A percentile compares a stretch with the other conserved stretches of the same genome.
phyloP scores from a whole-genome alignment of 192 early-diverging fungal genomes.

The Gonapodya sp. region DNA sequence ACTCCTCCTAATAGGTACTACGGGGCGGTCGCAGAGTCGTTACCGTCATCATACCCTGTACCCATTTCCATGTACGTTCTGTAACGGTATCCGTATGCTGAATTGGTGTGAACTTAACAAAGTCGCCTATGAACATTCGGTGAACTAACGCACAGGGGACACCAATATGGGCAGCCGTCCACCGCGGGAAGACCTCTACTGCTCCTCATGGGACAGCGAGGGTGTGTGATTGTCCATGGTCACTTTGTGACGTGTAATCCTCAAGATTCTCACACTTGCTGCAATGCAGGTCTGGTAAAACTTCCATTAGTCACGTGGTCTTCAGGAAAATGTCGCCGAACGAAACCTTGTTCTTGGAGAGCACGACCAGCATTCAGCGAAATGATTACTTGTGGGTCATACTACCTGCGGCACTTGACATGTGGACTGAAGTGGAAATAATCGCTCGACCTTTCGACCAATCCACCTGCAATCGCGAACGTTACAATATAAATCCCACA shows the following conservation, averaged over 20 bases:
- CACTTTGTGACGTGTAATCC: background rate
- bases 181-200: slow-evolving; percentile 21
- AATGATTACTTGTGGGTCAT: background rate
- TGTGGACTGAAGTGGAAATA: background rate
- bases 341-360: slow-evolving; percentile 77
- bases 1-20: no score
- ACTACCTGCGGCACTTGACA: background rate
- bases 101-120: no score
- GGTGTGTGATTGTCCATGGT: slow-evolving; percentile 15
- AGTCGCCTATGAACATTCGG: no score
- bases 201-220: slow-evolving; percentile 29
- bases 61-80: background rate
- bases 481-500: no score
- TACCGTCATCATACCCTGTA: background rate
- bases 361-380: slow-evolving; percentile 53
- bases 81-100: no score
- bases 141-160: background rate
- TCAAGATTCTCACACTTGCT: background rate
- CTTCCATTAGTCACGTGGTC: slow-evolving; percentile 72
- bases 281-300: slow-evolving; percentile 65
- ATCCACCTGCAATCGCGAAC: no score
- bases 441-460: no score
- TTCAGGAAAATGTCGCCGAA: slow-evolving; percentile 82
- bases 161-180: background rate
- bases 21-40: background rate